Evolutionary conservation across 805 yeast species (phyloP).

Genomic region (Candida insectorum): DNA sequence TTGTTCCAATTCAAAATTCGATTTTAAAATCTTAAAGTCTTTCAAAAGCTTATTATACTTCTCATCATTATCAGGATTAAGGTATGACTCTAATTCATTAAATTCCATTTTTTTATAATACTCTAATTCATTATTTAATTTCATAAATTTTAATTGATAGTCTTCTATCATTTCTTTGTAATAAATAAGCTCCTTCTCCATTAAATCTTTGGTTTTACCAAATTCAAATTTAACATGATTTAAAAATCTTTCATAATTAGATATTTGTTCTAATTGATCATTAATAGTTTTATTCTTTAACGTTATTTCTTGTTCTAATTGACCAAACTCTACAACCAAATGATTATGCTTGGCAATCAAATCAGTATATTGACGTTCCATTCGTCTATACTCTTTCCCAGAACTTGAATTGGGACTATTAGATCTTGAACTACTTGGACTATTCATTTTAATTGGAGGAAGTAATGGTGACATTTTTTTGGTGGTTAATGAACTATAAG

Average conservation of each 20-base stretch:
- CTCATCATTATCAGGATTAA: constrained; percentile 7
- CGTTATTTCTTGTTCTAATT: constrained; percentile 29
- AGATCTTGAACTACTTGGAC: constrained; percentile 1
- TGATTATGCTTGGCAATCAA: constrained; percentile 24
- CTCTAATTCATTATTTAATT: constrained; percentile 17
- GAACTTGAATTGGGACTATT: not conserved
- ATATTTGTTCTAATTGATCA: constrained; percentile 24
- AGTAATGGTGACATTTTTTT: constrained; percentile 6
- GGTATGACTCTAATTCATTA: constrained; percentile 6
- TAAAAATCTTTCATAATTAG: constrained; percentile 25
- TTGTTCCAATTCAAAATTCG: constrained; percentile 51
- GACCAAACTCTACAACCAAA: constrained; percentile 23
- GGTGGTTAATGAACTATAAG: constrained; percentile 5
- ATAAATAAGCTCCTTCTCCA: constrained; percentile 25
- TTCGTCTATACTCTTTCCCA: too few relatives aligned
- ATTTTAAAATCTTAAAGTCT: constrained; percentile 40
- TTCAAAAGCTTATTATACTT: constrained; percentile 26
- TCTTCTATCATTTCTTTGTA: constrained; percentile 33
- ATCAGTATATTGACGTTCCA: constrained; percentile 26
- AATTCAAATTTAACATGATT: constrained; percentile 24
- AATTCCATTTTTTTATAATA: constrained; percentile 13
- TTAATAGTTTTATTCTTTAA: constrained; percentile 20
- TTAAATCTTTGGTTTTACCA: constrained; percentile 22
- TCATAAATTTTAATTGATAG: constrained; percentile 22
- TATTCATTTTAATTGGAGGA: constrained; percentile 8